These are phyloP conservation scores for Rhypophila decipiens DNA, from an alignment of 495 filamentous ascomycete species.

Conservation along the genomic window DNA sequence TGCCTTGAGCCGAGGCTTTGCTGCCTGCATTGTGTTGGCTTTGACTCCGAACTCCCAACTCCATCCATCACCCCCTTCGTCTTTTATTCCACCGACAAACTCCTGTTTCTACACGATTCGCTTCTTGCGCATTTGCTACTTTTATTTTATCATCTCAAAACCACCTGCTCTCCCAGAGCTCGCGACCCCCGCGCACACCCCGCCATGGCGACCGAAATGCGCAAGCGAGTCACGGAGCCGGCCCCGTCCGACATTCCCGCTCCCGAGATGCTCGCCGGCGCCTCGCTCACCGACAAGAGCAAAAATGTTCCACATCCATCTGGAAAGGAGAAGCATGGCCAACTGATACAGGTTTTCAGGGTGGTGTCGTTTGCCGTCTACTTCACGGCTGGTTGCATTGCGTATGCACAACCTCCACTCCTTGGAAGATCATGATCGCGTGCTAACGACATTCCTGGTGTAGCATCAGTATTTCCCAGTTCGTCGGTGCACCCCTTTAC, in stretches of 20 bases:
- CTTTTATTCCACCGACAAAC: too few species aligned
- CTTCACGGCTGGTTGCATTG: conserved; percentile 51
- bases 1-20: too few species aligned
- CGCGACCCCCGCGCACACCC: too few species aligned
- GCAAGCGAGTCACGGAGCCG: conserved; percentile 9
- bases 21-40: too few species aligned
- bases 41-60: too few species aligned
- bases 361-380: conserved; percentile 58
- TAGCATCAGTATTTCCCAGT: conserved; percentile 58
- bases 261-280: conserved; percentile 19
- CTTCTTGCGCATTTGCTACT: not conserved
- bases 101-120: too few species aligned
- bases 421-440: conserved; percentile 2
- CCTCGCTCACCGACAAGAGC: not conserved
- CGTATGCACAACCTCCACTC: conserved; percentile 24
- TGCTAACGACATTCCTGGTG: not conserved
- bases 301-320: conserved; percentile 46
- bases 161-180: too few species aligned
- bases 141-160: not conserved
- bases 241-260: conserved; percentile 5
- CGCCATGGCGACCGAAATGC: conserved; percentile 18
- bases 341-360: conserved; percentile 57
- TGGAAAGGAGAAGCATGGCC: conserved; percentile 62
- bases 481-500: conserved; percentile 65
- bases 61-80: too few species aligned